Conservation (phyloP, 805 yeast genomes). For the Wickerhamomyces queroliae region DNA sequence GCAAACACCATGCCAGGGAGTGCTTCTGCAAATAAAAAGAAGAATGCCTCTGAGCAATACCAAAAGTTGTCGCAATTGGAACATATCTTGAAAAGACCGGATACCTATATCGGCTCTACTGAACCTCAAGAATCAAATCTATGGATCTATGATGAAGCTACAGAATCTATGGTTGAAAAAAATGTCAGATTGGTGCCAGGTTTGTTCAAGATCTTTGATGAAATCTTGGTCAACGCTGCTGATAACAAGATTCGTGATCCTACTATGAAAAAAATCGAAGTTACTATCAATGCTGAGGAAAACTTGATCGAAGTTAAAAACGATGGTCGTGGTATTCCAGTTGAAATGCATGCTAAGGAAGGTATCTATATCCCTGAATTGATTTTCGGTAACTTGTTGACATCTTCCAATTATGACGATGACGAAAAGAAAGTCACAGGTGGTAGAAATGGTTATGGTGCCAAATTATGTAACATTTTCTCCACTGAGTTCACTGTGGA, state of each 20-base stretch:
- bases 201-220: conserved; percentile 92
- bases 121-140: conserved; percentile 73
- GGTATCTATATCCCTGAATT: conserved; percentile 91
- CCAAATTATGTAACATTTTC: conserved; percentile 93
- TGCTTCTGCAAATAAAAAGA: conserved; percentile 16
- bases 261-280: conserved; percentile 78
- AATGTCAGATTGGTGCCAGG: conserved; percentile 89
- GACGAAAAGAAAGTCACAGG: conserved; percentile 94
- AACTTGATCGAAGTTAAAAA: conserved; percentile 77
- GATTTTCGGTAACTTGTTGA: conserved; percentile 90
- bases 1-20: not conserved
- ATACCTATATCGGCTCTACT: conserved; percentile 93
- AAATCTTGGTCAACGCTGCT: conserved; percentile 95
- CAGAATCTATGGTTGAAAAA: conserved; percentile 51
- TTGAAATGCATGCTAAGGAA: conserved; percentile 89
- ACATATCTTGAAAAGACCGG: conserved; percentile 95
- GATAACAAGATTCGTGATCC: conserved; percentile 97
- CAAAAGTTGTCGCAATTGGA: conserved; percentile 93
- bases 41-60: conserved; percentile 64
- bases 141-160: conserved; percentile 79
- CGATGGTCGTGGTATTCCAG: conserved; percentile 94
- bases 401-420: conserved; percentile 95
- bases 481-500: conserved; percentile 82
- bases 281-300: conserved; percentile 69
- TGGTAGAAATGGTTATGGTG: conserved; percentile 98